Evolutionary conservation across 2,329 filamentous ascomycete genomes (phyloP), one percentile per base, ranked within the genome.

Genomic region (Cordyceps cicadae): DNA sequence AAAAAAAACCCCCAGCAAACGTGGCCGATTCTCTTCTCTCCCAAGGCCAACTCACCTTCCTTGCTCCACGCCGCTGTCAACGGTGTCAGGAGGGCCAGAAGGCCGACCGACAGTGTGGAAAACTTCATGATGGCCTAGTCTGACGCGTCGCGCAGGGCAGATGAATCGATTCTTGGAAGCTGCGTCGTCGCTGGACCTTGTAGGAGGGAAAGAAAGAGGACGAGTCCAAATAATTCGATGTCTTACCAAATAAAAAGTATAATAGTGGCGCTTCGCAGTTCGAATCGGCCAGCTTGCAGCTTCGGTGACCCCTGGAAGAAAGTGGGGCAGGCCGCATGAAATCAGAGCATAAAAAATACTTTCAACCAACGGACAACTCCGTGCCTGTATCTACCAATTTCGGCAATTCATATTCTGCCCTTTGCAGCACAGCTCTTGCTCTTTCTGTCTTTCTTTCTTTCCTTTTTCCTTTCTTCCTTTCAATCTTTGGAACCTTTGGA

Each of bases 1-100:
- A 49, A 24, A 24, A 24, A n/a, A n/a, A n/a, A n/a, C n/a, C n/a
- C n/a, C n/a, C 58, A 34, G 49, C 45, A 49, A 54, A 55, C 12
- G 46, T 54, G 59, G 52, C 54, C 50, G 60, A 12, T 52, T 45
- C 57, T 54, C 29, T 24, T 37, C 50, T 45, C 57, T 54, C 29
- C 21, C 24, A 26, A 32, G 17, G 19, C 17, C 24, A 19, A 72
- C 79, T 67, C 75, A 89, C 90, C 90, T 82, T 96, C 90, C 75
- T 94, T 94, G 61, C 85, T 86, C 90, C 92, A 96, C 52, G 90
- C 90, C 54, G 86, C 83, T 62, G 83, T 83, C 64, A 92, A 75
- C 45, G 85, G 81, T 63, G 82, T 83, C 66, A 91, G 75, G 67
- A 88, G 76, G 76, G 85, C 84, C 73, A 90, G 75, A 63, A 93